Base-by-base conservation (phyloP, 163 green algal species). In the Chlamydomonas reinhardtii region DNA sequence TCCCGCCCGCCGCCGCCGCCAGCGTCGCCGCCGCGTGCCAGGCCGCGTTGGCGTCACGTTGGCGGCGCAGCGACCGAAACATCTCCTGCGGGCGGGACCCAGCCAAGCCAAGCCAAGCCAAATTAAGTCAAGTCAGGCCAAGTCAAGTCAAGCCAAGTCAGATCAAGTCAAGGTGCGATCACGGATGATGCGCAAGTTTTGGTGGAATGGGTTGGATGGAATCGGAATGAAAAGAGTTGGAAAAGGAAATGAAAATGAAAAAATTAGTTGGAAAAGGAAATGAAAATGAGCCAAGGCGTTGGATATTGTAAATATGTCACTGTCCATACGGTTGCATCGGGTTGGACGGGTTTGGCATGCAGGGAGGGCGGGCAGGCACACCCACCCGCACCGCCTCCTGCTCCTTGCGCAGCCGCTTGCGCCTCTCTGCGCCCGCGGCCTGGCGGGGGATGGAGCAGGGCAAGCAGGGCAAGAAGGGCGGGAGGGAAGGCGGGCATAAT, bases 341-440 rank as follows among this genome's bases (percentile, higher is more conserved):
- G 8, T 8, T 48, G 39, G 39, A 48, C 39, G n/a, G n/a, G n/a
- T n/a, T n/a, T n/a, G n/a, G n/a, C n/a, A n/a, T n/a, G n/a, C n/a
- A 48, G 5, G 39, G 39, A 48, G 39, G 5, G 39, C 5, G 5
- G 39, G 39, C 31, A 31, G 68, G 31, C 2, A 24, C 74, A 71
- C 64, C 27, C 68, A 85, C 78, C 78, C 78, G 66, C 52, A 85
- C 78, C 1, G 68, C 78, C 68, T 61, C 78, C 78, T 85, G 78
- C 66, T 77, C 78, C 66, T 19, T 70, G 27, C 62, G 62, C 62
- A 70, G 25, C 27, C 62, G 25, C 62, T 20, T 17, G 12, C 62
- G 62, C 27, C 62, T 27, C 52, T 34, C n/a, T 43, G 65, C n/a
- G 76, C 64, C 3, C 43, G 62, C 34, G 73, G 74, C 74, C 59